Conservation (phyloP, 805 yeast species). For the Yamadazyma laniorum region DNA sequence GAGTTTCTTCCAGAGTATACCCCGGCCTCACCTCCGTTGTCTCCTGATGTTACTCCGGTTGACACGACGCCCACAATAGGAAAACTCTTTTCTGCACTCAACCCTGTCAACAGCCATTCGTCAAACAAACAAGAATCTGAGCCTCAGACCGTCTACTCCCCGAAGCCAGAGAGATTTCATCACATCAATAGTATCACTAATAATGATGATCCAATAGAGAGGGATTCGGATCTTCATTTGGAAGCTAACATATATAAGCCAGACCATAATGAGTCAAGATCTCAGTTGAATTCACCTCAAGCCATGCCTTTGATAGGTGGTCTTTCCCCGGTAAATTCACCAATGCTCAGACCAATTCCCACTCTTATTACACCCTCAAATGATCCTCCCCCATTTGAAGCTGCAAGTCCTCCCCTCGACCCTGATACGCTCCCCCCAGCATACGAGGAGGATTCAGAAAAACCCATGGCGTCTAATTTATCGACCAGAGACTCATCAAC, state of each 20-base stretch:
- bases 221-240: conserved; percentile 40
- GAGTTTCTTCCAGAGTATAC: conserved; percentile 24
- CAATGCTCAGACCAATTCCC: conserved; percentile 50
- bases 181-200: conserved; percentile 24
- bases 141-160: not conserved
- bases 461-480: conserved; percentile 2
- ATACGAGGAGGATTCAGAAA: conserved; percentile 20
- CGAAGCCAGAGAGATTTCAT: conserved; percentile 20
- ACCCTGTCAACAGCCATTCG: conserved; percentile 10
- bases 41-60: conserved; percentile 54
- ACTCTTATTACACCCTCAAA: conserved; percentile 52
- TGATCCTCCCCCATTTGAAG: conserved; percentile 64
- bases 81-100: conserved; percentile 13
- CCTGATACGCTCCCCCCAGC: conserved; percentile 29
- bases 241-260: conserved; percentile 57
- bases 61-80: conserved; percentile 26
- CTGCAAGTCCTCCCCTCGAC: conserved; percentile 19
- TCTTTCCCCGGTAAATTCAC: conserved; percentile 42
- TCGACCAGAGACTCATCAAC: conserved; percentile 2
- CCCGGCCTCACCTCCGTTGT: conserved; percentile 45
- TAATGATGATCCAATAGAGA: conserved; percentile 34
- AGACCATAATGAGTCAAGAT: conserved; percentile 31
- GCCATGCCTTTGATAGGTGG: conserved; percentile 51
- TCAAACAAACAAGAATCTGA: conserved; percentile 5
- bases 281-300: conserved; percentile 58